Base-by-base conservation (phyloP, 2,329 filamentous ascomycete genomes). In the Monilinia fructigena region DNA sequence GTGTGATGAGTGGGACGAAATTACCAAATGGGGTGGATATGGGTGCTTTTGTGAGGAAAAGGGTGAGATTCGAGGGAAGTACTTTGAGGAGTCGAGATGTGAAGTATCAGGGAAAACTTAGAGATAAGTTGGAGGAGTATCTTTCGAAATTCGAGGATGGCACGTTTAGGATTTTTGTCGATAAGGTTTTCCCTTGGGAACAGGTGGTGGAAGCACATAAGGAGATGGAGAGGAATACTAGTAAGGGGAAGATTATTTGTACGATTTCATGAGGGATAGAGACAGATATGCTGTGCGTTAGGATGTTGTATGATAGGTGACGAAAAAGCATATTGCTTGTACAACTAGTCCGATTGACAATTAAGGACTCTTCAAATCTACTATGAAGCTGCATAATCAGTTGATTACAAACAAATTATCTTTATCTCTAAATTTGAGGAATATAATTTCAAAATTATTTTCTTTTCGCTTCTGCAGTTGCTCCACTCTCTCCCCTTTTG, bases 171-270 rank as follows among this genome's bases (percentile, higher is more conserved):
- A 82, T 95, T 47, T 85, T 88, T 70, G 81, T 97, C 31, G 93
- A 97, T 75, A 93, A 88, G 75, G 90, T 96, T 2, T 85, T 96
- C 71, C 83, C 85, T 8, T 96, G 92, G 89, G 87, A 92, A 75
- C 79, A 94, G 73, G 85, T 93, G 65, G 79, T 85, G 60, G 84
- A 89, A 71, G 91, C 90, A 35, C 91, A 94, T 76, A 79, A 85
- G 78, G 78, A 90, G 77, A 82, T 93, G 81, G 90, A 92, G 78
- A 84, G 82, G 69, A 89, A 91, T 74, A 82, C 82, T 74, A 92
- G 88, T 6, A 89, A 86, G 78, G 91, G 91, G 64, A 89, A 89
- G 78, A 88, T 89, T 68, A 83, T 89, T 38, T 89, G 87, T 75
- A 86, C 74, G 3, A 74, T 76, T 67, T 68, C 67, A 48, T 75